A percentile compares a stretch with the other conserved stretches of the same genome.
Evolutionary conservation across 2,329 filamentous ascomycete genomes (phyloP).

Genomic region (Aureobasidium melanogenum): DNA sequence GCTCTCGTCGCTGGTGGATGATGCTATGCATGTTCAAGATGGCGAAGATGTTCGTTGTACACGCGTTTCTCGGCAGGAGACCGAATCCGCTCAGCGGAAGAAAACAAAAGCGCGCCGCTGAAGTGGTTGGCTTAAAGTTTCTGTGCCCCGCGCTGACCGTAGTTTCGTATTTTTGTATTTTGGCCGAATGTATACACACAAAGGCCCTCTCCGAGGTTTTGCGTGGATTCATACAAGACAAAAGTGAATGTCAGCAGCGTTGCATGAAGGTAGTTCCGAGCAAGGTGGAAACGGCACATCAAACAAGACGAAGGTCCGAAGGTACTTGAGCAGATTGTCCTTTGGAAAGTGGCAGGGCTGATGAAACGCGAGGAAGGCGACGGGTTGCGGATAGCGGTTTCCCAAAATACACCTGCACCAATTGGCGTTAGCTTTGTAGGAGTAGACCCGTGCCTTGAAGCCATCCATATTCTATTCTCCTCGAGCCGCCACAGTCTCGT

Average conservation of each 20-base stretch:
- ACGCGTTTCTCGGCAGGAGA: not conserved
- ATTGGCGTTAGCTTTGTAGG: not conserved
- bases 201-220: not conserved
- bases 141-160: conserved; percentile 2
- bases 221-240: not conserved
- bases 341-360: not conserved
- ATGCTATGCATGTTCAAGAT: not conserved
- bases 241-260: not conserved
- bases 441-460: not conserved
- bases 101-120: not conserved
- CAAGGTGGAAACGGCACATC: not conserved
- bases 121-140: not conserved
- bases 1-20: not conserved
- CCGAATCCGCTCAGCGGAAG: not conserved
- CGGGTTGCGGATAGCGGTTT: not conserved
- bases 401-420: not conserved
- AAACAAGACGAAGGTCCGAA: not conserved
- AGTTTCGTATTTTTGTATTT: not conserved
- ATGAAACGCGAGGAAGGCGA: not conserved
- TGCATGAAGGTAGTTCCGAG: not conserved
- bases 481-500: not conserved
- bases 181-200: not conserved
- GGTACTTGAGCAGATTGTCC: not conserved
- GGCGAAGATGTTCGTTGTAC: not conserved
- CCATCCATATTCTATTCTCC: not conserved